Evolutionary conservation across 2,329 filamentous ascomycete genomes (phyloP), one percentile per base, ranked within the genome.

Genomic region (Talaromyces sp.): DNA sequence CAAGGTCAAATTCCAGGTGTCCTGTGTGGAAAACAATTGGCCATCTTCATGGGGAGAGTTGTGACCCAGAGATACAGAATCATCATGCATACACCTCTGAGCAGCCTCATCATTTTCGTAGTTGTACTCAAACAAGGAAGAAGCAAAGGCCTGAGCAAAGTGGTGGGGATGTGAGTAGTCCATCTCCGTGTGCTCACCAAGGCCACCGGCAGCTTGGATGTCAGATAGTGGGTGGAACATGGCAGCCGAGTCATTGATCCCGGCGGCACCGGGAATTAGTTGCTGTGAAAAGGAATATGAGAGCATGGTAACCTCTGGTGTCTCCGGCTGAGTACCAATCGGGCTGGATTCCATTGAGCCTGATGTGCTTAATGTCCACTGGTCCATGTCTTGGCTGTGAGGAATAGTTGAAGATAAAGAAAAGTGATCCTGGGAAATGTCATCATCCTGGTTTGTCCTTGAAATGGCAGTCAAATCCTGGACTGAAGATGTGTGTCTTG

Each of bases 201-300:
- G 68, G 66, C 78, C 75, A 67, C 74, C 73, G 64, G 77, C 71
- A 69, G 73, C 71, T 69, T 74, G 74, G 70, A 78, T 75, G 65
- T 79, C 78, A 66, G 77, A 72, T 61, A 77, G 73, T 66, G 74
- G 66, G 61, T 72, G 72, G 70, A 78, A 79, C 72, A 77, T 77
- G 66, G 77, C 72, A 71, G 77, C 74, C 69, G 69, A 68, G 67
- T 70, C 69, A 65, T 67, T 58, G 22, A 67, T 74, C 66, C 77
- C 77, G 65, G 77, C 73, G 65, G 75, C 73, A 66, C 74, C 71
- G 58, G 77, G 73, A 70, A 79, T 73, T 49, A 79, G 69, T 64
- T 78, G 77, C 54, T 79, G 77, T 64, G 77, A 77, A 69, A 78
- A 74, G 61, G 76, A 76, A 70, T 78, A 80, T 68, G 77, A 76